Conservation (phyloP, 1,284 basidiomycete species). For the Ganoderma meredithae region DNA sequence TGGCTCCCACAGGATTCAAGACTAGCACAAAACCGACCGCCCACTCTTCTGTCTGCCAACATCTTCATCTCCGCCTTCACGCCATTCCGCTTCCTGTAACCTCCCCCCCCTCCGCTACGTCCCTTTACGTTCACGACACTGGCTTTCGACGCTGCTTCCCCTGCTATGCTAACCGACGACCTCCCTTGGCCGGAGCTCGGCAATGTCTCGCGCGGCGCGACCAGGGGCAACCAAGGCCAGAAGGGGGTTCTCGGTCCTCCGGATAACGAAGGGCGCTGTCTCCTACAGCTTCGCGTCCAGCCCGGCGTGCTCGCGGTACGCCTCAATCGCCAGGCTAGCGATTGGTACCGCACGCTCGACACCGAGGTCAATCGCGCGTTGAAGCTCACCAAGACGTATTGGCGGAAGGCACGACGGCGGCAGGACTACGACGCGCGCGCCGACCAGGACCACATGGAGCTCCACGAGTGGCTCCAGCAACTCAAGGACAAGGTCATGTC, state of each 20-base stretch:
- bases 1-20: constrained; percentile 35
- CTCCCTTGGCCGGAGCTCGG: constrained; percentile 84
- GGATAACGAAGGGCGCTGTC: constrained; percentile 72
- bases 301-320: constrained; percentile 78
- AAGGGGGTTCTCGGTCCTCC: constrained; percentile 75
- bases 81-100: constrained; percentile 26
- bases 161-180: constrained; percentile 68
- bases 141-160: constrained; percentile 18
- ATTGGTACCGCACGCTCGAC: constrained; percentile 81
- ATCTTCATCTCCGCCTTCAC: constrained; percentile 32
- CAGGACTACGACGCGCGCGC: constrained; percentile 84
- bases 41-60: constrained; percentile 25
- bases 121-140: constrained; percentile 20
- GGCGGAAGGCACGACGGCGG: constrained; percentile 76
- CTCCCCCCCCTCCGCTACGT: constrained; percentile 20
- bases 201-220: constrained; percentile 83
- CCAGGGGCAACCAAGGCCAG: constrained; percentile 82
- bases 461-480: constrained; percentile 85
- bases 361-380: constrained; percentile 77
- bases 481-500: constrained; percentile 87
- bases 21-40: constrained; percentile 32
- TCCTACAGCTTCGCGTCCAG: constrained; percentile 79
- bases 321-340: constrained; percentile 75
- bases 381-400: constrained; percentile 83
- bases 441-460: constrained; percentile 85